Evolutionary conservation across 768 basidiomycete genomes (phyloP).

Genomic region (Roridomyces roridus): DNA sequence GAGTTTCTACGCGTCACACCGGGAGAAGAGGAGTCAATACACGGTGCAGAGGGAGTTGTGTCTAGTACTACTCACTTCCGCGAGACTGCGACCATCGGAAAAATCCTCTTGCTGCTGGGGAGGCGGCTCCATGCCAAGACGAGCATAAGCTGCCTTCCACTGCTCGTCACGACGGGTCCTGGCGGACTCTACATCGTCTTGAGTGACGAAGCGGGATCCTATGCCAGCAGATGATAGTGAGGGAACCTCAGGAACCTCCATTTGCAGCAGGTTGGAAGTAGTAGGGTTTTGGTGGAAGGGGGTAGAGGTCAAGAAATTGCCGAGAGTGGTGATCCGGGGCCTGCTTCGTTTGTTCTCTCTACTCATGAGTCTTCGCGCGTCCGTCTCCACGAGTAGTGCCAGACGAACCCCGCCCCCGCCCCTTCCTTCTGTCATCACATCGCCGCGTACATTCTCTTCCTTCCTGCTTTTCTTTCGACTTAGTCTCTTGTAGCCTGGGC

Average conservation of each 20-base stretch:
- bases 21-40: constrained; percentile 56
- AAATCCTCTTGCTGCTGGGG: constrained; percentile 75
- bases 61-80: constrained; percentile 70
- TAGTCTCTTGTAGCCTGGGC: constrained; percentile 69
- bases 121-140: constrained; percentile 86
- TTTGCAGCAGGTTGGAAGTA: too few species aligned
- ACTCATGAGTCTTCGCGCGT: constrained; percentile 33
- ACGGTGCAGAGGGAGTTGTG: constrained; percentile 17
- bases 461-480: constrained; percentile 7
- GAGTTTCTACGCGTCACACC: constrained; percentile 72
- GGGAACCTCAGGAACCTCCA: too few species aligned
- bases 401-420: constrained; percentile 43
- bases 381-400: constrained; percentile 30
- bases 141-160: constrained; percentile 90
- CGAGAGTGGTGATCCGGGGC: too few species aligned
- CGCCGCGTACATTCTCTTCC: constrained; percentile 62
- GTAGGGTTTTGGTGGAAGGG: too few species aligned
- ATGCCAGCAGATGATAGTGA: constrained; percentile 76
- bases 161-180: constrained; percentile 73
- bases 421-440: constrained; percentile 63
- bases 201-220: constrained; percentile 85
- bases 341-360: constrained; percentile 38
- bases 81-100: constrained; percentile 85
- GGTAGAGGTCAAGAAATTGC: constrained; percentile 28
- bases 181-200: constrained; percentile 72